A percentile compares a stretch with the other conserved stretches of the same genome.
Evolutionary conservation across 768 basidiomycete species (phyloP).

Genomic region (Clitopilus passeckerianus): DNA sequence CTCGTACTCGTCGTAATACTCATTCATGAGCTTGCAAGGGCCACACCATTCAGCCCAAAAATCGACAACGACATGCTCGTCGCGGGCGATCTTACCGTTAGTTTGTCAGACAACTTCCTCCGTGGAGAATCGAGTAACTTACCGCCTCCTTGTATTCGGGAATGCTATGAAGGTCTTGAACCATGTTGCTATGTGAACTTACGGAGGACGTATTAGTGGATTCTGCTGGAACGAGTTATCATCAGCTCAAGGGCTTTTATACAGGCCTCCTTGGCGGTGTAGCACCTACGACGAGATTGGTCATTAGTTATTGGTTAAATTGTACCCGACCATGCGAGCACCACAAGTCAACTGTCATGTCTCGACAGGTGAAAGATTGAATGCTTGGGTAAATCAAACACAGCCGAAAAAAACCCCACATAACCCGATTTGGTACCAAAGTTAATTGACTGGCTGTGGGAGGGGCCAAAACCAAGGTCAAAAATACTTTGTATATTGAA

Average conservation of each 20-base stretch:
- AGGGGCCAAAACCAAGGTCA: too few species aligned
- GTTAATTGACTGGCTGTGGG: too few species aligned
- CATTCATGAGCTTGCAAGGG: constrained; percentile 62
- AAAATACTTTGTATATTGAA: too few species aligned
- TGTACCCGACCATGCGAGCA: too few species aligned
- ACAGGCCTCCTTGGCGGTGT: neutral
- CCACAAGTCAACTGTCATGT: neutral
- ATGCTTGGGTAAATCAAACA: neutral
- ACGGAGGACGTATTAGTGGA: neutral
- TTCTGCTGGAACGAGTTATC: neutral
- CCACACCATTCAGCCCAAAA: constrained; percentile 81
- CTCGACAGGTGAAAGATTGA: neutral
- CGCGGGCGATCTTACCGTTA: constrained; percentile 34
- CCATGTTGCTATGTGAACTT: constrained; percentile 20
- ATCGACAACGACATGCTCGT: constrained; percentile 51
- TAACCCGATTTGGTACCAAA: too few species aligned
- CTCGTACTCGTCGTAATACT: constrained; percentile 56
- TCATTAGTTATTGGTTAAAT: neutral
- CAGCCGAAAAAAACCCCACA: too few species aligned
- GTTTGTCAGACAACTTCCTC: neutral
- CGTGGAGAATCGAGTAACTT: constrained; percentile 14
- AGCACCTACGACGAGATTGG: neutral
- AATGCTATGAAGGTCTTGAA: constrained; percentile 27
- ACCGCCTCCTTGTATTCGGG: constrained; percentile 40
- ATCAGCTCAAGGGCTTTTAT: neutral